A percentile compares a stretch with the other conserved stretches of the same genome.
Conservation (phyloP, 2,329 filamentous ascomycete species). For the Neocatenulostroma microsporum region DNA sequence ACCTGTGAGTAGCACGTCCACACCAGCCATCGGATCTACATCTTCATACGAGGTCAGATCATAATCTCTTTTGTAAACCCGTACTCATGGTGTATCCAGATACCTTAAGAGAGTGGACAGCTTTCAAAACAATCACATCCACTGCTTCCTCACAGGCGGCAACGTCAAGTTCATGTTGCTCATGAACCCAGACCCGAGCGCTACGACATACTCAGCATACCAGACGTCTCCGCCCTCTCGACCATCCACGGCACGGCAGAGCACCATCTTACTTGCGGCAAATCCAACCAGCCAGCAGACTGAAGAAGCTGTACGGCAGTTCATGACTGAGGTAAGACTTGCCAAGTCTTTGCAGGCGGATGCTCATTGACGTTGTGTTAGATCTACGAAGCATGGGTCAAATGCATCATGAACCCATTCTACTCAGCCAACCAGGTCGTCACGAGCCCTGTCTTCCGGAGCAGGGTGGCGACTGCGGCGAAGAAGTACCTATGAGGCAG, state of each 20-base stretch:
- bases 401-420: constrained; percentile 95
- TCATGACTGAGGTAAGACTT: constrained; percentile 62
- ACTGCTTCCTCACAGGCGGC: constrained; percentile 84
- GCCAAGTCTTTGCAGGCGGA: neutral
- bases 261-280: constrained; percentile 29
- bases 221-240: constrained; percentile 21
- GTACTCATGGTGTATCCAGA: no score
- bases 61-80: no score
- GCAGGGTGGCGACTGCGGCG: constrained; percentile 74
- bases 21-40: neutral
- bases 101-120: constrained; percentile 96
- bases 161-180: constrained; percentile 93
- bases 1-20: constrained; percentile 66
- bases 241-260: constrained; percentile 26
- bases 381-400: constrained; percentile 94
- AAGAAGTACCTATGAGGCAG: constrained; percentile 56
- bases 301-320: constrained; percentile 90
- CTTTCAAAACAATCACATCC: constrained; percentile 88
- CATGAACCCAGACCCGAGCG: constrained; percentile 60
- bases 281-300: constrained; percentile 86
- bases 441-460: constrained; percentile 75
- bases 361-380: constrained; percentile 6
- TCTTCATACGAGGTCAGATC: no score
- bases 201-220: constrained; percentile 28
- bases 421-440: constrained; percentile 81